Evolutionary conservation across 140 eudicot genomes (phyloP), one percentile per base, ranked within the genome.

Genomic region (Senecio squalidus): DNA sequence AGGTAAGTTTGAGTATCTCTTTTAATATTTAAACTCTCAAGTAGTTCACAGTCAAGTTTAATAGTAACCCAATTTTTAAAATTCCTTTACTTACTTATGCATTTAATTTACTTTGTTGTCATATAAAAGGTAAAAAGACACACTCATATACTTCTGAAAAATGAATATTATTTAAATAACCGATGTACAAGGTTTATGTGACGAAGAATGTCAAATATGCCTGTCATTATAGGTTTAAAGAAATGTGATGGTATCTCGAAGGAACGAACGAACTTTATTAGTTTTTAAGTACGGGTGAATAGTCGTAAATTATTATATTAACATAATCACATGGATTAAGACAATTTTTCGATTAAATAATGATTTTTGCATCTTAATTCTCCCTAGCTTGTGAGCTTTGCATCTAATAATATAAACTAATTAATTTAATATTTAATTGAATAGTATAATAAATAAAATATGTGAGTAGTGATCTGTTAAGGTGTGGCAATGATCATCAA

Each of bases 401-500:
- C n/a, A n/a, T n/a, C n/a, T n/a, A n/a, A n/a, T n/a, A n/a, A n/a
- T n/a, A n/a, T n/a, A n/a, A n/a, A n/a, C n/a, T n/a, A n/a, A n/a
- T n/a, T n/a, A n/a, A n/a, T n/a, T n/a, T n/a, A n/a, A n/a, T n/a
- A n/a, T n/a, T n/a, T n/a, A n/a, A n/a, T n/a, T n/a, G n/a, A n/a
- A n/a, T n/a, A n/a, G n/a, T n/a, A n/a, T n/a, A 30, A 40, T 63
- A 48, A 58, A 58, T 23, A 36, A 54, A 17, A 55, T 63, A 61
- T 61, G 53, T 60, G 30, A 51, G n/a, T 34, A 25, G 67, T 62
- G 62, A 40, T 21, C 34, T 61, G 47, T 55, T 54, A 68, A 59
- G 55, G n/a, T 36, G 77, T 55, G 71, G 53, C 74, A 60, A 71
- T 68, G 67, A 61, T 67, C 48, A 27, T 40, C 62, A 71, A 70